Evolutionary conservation across 768 basidiomycete species (phyloP), one percentile per base, ranked within the genome.

Genomic region (Dentipellis fragilis): DNA sequence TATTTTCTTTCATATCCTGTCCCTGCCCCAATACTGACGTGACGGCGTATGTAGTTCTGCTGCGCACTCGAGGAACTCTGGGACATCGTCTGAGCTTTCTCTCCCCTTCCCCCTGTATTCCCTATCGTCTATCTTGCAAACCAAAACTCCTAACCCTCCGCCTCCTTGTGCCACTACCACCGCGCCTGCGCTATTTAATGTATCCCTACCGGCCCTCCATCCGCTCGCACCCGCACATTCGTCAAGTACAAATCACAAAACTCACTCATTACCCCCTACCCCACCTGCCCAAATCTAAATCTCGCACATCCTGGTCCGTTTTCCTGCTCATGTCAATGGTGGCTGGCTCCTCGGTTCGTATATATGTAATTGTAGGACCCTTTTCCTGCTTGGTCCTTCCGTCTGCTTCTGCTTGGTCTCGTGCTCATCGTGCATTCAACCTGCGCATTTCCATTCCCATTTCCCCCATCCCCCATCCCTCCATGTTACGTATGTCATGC

Each of bases 31-130:
- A 36, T 54, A 7, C 35, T 52, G 19, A 36, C 52, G 29, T 36
- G 0, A 23, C 48, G 48, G 29, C 29, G n/a, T 56, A 37, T 19
- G 39, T 61, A 93, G 89, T 91, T 93, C 68, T 92, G 89, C 66
- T 92, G 90, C 64, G 85, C 88, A 3, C 73, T 95, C 53, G 94
- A 98, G 73, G 94, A 98, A 58, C 77, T 96, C 52, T 95, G 93
- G 93, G 91, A 93, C 67, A 84, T 96, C 64, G 79, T 93, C 53
- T 93, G 75, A 38, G 42, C 42, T 19, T n/a, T 38, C 11, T 4
- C 22, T n/a, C 37, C 14, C 34, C 38, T 40, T 50, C 29, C 29
- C 29, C 14, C 1, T 45, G 42, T 45, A 45, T 45, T 45, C 29
- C 29, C 29, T 45, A 45, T 35, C 34, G n/a, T 35, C 22, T 17